phyloP scores from a whole-genome alignment of 768 basidiomycete genomes.

The Lentinula raphanica region DNA sequence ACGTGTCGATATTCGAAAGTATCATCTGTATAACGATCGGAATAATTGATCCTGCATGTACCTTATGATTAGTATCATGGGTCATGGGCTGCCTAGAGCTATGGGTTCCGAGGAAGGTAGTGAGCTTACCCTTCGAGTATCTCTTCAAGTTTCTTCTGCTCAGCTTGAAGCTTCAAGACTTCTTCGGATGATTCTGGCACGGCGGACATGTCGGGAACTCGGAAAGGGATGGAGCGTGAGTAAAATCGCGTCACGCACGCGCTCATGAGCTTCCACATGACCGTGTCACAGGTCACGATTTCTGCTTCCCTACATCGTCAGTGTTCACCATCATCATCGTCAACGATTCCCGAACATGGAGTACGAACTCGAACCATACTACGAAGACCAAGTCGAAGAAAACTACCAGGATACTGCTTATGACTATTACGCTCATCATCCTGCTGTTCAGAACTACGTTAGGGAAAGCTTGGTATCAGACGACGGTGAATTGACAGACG shows the following conservation, averaged over 20 bases:
- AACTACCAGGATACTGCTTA: not conserved
- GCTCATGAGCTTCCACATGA: not conserved
- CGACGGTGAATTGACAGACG: conserved; percentile 17
- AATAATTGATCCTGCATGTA: conserved; percentile 77
- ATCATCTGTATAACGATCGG: conserved; percentile 90
- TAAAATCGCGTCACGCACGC: not conserved
- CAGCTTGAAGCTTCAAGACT: conserved; percentile 31
- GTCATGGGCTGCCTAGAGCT: no score
- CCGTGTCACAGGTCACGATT: not conserved
- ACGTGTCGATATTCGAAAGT: conserved; percentile 95
- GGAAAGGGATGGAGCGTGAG: conserved; percentile 5
- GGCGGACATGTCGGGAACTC: conserved; percentile 19
- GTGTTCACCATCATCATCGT: not conserved
- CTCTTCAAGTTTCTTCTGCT: conserved; percentile 58
- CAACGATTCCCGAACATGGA: not conserved
- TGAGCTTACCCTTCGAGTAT: conserved; percentile 77
- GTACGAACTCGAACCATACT: not conserved
- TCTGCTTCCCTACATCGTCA: not conserved
- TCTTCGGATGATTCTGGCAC: conserved; percentile 25
- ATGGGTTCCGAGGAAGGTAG: no score
- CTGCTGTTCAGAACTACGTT: not conserved
- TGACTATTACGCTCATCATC: not conserved
- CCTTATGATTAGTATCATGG: conserved; percentile 13
- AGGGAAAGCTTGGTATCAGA: conserved; percentile 25
- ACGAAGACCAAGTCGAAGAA: not conserved